Evolutionary conservation across 2,329 filamentous ascomycete genomes (phyloP).

Genomic region (Penicillium frequentans): DNA sequence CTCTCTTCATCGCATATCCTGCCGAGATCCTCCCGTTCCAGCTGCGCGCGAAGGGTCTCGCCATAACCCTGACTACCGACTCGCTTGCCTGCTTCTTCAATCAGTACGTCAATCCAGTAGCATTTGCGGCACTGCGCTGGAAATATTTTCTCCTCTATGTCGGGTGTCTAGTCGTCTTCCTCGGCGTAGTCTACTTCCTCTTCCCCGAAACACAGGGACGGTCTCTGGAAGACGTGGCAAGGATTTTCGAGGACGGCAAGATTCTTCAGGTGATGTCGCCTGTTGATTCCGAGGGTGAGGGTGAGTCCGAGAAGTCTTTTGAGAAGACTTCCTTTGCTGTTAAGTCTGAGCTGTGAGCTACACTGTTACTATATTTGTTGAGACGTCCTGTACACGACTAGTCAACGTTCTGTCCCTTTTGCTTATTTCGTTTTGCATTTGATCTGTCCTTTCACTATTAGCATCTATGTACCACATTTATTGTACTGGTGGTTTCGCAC

Average conservation of each 20-base stretch:
- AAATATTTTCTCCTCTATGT: conserved; percentile 45
- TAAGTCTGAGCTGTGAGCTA: neutral
- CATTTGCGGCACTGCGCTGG: conserved; percentile 39
- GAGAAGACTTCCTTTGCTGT: neutral
- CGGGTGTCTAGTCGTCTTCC: conserved; percentile 33
- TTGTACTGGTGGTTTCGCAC: neutral
- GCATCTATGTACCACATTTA: neutral
- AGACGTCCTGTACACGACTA: neutral
- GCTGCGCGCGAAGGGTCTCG: conserved; percentile 37
- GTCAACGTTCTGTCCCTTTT: neutral
- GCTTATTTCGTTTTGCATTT: neutral
- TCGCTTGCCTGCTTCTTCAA: conserved; percentile 38
- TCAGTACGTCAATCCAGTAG: conserved; percentile 46
- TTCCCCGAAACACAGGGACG: conserved; percentile 11
- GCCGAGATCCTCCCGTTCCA: conserved; percentile 37
- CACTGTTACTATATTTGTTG: neutral
- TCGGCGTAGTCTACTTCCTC: conserved; percentile 17
- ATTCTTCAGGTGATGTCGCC: neutral
- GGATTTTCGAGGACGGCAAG: conserved; percentile 5
- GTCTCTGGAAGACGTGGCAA: conserved; percentile 10
- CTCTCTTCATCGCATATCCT: conserved; percentile 29
- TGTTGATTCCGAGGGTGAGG: neutral
- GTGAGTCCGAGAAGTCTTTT: neutral
- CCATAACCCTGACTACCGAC: conserved; percentile 28
- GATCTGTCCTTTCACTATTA: neutral